Evolutionary conservation across 2,329 filamentous ascomycete species (phyloP), one percentile per base, ranked within the genome.

Genomic region (Aplosporella prunicola): DNA sequence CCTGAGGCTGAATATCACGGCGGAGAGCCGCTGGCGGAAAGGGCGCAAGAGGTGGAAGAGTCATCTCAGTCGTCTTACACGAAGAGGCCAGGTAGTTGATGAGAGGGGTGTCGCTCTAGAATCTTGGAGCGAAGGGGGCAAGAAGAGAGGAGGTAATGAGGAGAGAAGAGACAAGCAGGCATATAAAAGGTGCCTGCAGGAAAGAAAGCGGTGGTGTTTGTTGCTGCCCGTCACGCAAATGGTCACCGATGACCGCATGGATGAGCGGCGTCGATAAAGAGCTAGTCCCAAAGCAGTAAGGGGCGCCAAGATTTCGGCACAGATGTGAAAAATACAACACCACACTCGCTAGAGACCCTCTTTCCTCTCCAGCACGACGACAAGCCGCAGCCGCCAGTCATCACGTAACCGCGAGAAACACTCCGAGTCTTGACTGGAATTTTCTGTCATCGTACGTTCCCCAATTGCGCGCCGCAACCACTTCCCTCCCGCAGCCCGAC

Each of bases 11-110:
- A 42, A 94, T 72, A 47, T 72, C 72, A 47, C 73, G 71, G 51
- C 78, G 77, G 64, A 86, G 77, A 39, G 67, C 64, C 22, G 73
- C 64, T 43, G 79, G 72, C 13, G 88, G 89, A 50, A 91, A 87
- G 14, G 82, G 74, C 40, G 82, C 86, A 59, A 95, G 71, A 22
- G 78, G 71, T 27, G 86, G 86, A 32, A 88, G 63, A 37, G 63
- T 53, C 58, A 68, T 67, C 29, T 38, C 34, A 9, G 11, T 10
- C 18, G 25, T 16, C 34, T 18, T 29, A 18, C 35, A 32, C 22
- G 35, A 16, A 33, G 20, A 32, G 17, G 5, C 7, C 23, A 9
- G 9, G 9, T n/a, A n/a, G n/a, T 9, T 9, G 9, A 9, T 25
- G n/a, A 25, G 10, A 23, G 9, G 17, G 28, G 8, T 35, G 10